Conservation (phyloP, 371 early-diverging fungal species). For the Dichotomocladium elegans region DNA sequence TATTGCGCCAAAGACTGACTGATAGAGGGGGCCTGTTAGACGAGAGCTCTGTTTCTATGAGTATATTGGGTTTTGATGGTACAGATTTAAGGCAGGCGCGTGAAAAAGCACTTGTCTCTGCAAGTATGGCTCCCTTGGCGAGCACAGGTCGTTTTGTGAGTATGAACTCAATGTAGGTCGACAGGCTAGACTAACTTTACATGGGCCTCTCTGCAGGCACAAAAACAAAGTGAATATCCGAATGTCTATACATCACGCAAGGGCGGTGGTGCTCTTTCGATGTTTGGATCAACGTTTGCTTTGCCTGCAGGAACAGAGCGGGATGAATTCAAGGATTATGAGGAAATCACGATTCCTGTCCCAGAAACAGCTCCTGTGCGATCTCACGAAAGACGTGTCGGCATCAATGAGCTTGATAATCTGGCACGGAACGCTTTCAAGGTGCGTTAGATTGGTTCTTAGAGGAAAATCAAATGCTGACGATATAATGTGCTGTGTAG, state of each 20-base stretch:
- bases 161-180: too few species aligned
- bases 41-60: conserved; percentile 45
- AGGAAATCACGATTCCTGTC: conserved; percentile 79
- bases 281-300: conserved; percentile 65
- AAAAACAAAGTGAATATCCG: conserved; percentile 41
- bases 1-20: too few species aligned
- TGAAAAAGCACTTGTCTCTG: conserved; percentile 47
- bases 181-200: neutral
- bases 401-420: conserved; percentile 65
- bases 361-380: conserved; percentile 58
- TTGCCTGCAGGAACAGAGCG: conserved; percentile 71
- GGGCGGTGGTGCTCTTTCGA: conserved; percentile 52
- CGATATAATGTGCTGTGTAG: conserved; percentile 7
- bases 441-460: conserved; percentile 18
- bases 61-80: conserved; percentile 53
- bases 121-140: conserved; percentile 34
- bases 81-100: conserved; percentile 48
- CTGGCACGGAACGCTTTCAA: conserved; percentile 77
- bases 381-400: conserved; percentile 54
- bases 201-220: too few species aligned
- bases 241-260: conserved; percentile 58
- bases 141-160: conserved; percentile 35
- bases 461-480: neutral
- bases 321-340: conserved; percentile 66
- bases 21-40: too few species aligned